These are phyloP conservation scores for Fagopyrum esculentum DNA, from an alignment of 148 eudicot species.

Conservation along the genomic window DNA sequence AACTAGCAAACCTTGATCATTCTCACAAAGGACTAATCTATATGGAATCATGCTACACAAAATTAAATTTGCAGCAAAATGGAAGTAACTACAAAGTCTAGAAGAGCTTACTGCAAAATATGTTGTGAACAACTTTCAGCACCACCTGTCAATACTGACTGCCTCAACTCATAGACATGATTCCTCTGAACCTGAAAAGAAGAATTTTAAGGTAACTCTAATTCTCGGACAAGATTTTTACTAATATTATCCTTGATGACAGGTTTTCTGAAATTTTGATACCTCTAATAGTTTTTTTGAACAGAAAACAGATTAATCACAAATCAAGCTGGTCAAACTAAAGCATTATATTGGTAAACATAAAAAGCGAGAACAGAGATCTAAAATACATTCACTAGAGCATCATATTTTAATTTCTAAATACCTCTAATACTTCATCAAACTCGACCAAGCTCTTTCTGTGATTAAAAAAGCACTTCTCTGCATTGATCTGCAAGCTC, in stretches of 20 bases:
- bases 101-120: conserved; percentile 64
- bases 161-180: conserved; percentile 89
- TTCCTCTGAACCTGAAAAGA: conserved; percentile 80
- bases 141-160: conserved; percentile 76
- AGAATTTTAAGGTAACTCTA: neutral
- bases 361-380: neutral
- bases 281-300: neutral
- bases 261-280: neutral
- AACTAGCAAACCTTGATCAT: neutral
- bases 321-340: neutral
- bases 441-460: conserved; percentile 95
- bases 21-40: neutral
- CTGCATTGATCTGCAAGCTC: conserved; percentile 76
- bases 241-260: neutral
- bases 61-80: neutral
- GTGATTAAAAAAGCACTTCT: conserved; percentile 77
- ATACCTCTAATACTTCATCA: conserved; percentile 99
- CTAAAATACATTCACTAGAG: neutral
- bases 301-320: neutral
- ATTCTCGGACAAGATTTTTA: neutral
- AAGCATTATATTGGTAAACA: neutral
- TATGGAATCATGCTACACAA: neutral
- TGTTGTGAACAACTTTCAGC: conserved; percentile 76
- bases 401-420: conserved; percentile 9
- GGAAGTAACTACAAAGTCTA: neutral